These are phyloP conservation scores for Venturia asperata DNA, from an alignment of 2,329 filamentous ascomycete genomes.

Conservation along the genomic window DNA sequence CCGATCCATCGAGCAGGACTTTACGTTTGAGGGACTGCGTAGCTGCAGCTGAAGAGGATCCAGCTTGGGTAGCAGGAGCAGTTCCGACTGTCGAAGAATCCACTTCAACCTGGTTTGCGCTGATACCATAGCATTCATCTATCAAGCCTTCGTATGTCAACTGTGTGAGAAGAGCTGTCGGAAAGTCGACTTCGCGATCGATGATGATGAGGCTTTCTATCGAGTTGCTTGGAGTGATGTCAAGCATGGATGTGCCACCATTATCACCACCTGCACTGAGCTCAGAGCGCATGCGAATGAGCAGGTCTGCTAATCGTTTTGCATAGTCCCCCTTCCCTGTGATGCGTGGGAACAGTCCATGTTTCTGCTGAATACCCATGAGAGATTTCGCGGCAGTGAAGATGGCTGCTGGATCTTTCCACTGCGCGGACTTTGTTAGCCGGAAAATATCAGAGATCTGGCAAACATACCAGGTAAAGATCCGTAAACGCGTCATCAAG, in stretches of 20 bases:
- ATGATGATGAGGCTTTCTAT: constrained; percentile 92
- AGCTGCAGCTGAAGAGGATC: constrained; percentile 48
- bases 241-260: constrained; percentile 49
- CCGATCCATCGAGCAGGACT: constrained; percentile 79
- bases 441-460: not conserved
- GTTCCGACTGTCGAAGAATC: constrained; percentile 83
- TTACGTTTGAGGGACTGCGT: constrained; percentile 62
- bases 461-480: constrained; percentile 62
- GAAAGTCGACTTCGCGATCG: constrained; percentile 89
- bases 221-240: constrained; percentile 74
- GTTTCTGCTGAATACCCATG: constrained; percentile 86
- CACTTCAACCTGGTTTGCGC: constrained; percentile 87
- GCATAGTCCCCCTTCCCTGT: constrained; percentile 94
- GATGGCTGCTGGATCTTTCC: constrained; percentile 84
- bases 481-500: constrained; percentile 80
- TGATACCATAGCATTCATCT: constrained; percentile 86
- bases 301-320: constrained; percentile 75
- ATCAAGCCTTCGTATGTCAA: constrained; percentile 94
- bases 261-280: constrained; percentile 70
- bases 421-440: constrained; percentile 35
- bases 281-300: constrained; percentile 88
- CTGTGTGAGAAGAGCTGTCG: constrained; percentile 86
- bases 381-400: constrained; percentile 84
- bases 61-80: constrained; percentile 46
- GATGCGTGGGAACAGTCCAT: constrained; percentile 90